A percentile compares a stretch with the other conserved stretches of the same genome.
Evolutionary conservation across 139 green algal genomes (phyloP).

Genomic region (Mesotaenium endlicherianum): DNA sequence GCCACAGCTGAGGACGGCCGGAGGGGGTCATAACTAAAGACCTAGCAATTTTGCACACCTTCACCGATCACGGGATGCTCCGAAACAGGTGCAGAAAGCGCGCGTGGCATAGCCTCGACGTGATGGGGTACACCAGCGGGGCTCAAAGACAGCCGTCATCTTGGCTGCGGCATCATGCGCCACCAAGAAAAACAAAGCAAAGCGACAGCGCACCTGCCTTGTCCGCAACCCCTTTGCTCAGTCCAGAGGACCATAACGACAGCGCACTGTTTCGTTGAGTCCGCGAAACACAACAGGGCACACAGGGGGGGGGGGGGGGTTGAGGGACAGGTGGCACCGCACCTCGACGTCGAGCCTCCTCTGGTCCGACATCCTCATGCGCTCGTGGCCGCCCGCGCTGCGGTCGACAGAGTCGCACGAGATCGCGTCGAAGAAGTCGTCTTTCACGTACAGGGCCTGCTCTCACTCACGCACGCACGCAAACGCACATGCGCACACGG

Average conservation of each 20-base stretch:
- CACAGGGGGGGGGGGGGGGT: neutral
- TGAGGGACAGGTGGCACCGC: neutral
- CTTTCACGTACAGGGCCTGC: constrained; percentile 41
- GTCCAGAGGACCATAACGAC: neutral
- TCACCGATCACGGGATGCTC: no score
- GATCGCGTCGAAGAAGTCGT: constrained; percentile 54
- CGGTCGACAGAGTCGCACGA: constrained; percentile 40
- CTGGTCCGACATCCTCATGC: constrained; percentile 17
- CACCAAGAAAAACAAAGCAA: neutral
- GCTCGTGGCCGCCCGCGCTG: neutral
- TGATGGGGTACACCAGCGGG: no score
- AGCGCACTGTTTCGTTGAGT: neutral
- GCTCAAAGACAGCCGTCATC: neutral
- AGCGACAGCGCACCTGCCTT: neutral
- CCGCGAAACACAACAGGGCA: neutral
- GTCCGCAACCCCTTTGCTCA: neutral
- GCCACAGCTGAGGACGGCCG: no score
- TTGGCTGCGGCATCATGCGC: neutral
- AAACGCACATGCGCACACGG: no score
- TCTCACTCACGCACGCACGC: no score
- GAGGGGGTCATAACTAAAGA: no score
- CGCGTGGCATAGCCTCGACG: no score
- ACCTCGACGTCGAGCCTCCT: constrained; percentile 38
- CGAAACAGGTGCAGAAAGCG: no score
- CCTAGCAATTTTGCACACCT: no score